These are phyloP conservation scores for Lactifluus pinguis DNA, from an alignment of 768 basidiomycete genomes.

Conservation along the genomic window DNA sequence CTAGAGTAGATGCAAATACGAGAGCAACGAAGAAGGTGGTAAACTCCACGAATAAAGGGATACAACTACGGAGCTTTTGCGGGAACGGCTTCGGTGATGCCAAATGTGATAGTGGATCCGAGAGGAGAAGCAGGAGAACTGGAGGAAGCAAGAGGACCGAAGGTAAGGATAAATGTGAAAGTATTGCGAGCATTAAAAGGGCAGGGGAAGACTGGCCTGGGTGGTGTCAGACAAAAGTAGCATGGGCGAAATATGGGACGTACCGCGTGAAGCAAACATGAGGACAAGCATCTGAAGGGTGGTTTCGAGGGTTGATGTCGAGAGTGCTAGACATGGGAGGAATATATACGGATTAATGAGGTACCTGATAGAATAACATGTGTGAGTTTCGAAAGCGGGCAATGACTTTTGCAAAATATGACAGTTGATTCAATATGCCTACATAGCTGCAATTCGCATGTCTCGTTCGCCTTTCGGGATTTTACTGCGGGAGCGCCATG, in stretches of 20 bases:
- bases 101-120: slow-evolving; percentile 55
- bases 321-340: slow-evolving; percentile 69
- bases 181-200: slow-evolving; percentile 59
- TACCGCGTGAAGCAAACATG: slow-evolving; percentile 64
- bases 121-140: slow-evolving; percentile 54
- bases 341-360: slow-evolving; percentile 86
- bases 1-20: slow-evolving; percentile 41
- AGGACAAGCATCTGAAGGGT: slow-evolving; percentile 55
- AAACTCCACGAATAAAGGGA: slow-evolving; percentile 43
- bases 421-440: slow-evolving; percentile 24
- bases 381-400: neutral
- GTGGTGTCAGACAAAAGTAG: neutral
- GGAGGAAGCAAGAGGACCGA: slow-evolving; percentile 61
- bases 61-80: slow-evolving; percentile 6
- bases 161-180: slow-evolving; percentile 65
- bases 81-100: slow-evolving; percentile 43
- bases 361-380: slow-evolving; percentile 41
- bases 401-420: neutral
- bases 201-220: slow-evolving; percentile 51
- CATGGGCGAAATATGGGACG: slow-evolving; percentile 4
- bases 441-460: slow-evolving; percentile 57
- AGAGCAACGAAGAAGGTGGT: slow-evolving; percentile 40
- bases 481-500: slow-evolving; percentile 58
- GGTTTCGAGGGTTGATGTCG: slow-evolving; percentile 80
- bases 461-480: slow-evolving; percentile 43